Evolutionary conservation across 495 filamentous ascomycete species (phyloP).

Genomic region (Penicillium odoratum): DNA sequence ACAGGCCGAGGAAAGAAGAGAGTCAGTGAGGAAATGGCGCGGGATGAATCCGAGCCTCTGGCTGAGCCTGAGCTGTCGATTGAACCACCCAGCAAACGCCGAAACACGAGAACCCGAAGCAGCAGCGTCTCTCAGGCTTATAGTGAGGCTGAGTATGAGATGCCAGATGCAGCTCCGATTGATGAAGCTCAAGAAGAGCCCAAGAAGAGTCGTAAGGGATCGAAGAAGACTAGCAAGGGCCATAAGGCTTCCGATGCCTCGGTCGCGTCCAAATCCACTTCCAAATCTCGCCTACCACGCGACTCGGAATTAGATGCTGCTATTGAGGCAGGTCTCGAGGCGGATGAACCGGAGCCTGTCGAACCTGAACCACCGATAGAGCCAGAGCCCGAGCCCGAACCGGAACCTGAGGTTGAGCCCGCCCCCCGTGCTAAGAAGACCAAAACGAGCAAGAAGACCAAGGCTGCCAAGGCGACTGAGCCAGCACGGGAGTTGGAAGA

Average conservation of each 20-base stretch:
- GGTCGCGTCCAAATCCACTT: slow-evolving; percentile 39
- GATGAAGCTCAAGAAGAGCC: slow-evolving; percentile 28
- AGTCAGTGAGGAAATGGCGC: slow-evolving; percentile 59
- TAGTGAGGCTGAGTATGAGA: slow-evolving; percentile 21
- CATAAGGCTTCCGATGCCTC: slow-evolving; percentile 58
- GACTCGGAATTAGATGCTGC: slow-evolving; percentile 71
- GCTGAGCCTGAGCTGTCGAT: slow-evolving; percentile 32
- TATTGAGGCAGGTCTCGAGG: slow-evolving; percentile 64
- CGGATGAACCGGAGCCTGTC: slow-evolving; percentile 16
- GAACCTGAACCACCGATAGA: slow-evolving; percentile 28
- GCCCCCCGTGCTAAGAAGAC: slow-evolving; percentile 40
- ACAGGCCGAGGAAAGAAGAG: slow-evolving; percentile 62
- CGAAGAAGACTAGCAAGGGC: slow-evolving; percentile 47
- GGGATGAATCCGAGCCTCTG: slow-evolving; percentile 37
- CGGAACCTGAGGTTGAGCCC: slow-evolving; percentile 7
- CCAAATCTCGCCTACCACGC: slow-evolving; percentile 42
- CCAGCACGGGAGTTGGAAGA: slow-evolving; percentile 2
- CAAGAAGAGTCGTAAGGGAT: slow-evolving; percentile 42
- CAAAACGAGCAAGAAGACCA: slow-evolving; percentile 40
- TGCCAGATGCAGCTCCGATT: slow-evolving; percentile 24
- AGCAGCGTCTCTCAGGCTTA: slow-evolving; percentile 35
- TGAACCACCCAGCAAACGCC: slow-evolving; percentile 62
- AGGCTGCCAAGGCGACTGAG: slow-evolving; percentile 23
- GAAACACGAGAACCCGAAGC: slow-evolving; percentile 55
- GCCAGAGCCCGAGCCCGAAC: slow-evolving; percentile 12